Percentiles rank a stretch among this genome's conserved stretches.
Evolutionary conservation across 495 filamentous ascomycete species (phyloP).

Genomic region (Hyaloscypha variabilis): DNA sequence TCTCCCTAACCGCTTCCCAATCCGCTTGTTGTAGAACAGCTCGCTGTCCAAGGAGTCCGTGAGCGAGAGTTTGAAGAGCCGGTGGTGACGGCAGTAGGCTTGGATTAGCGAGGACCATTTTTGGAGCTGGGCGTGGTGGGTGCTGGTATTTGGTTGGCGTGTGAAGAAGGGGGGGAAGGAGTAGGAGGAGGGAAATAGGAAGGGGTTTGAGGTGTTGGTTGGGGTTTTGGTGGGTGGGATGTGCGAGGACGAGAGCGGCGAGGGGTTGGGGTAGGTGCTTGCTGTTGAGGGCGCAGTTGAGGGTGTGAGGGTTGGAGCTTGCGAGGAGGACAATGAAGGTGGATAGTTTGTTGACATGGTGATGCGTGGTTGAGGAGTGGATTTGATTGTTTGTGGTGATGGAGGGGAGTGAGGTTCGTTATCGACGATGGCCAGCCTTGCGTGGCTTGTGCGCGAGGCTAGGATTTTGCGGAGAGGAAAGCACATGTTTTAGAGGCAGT

Average conservation of each 20-base stretch:
- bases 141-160: slow-evolving; percentile 75
- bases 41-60: slow-evolving; percentile 54
- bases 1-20: slow-evolving; percentile 59
- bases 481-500: not conserved
- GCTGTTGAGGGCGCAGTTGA: slow-evolving; percentile 7
- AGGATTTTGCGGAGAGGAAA: not conserved
- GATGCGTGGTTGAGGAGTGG: not conserved
- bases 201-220: slow-evolving; percentile 7
- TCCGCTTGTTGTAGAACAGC: slow-evolving; percentile 54
- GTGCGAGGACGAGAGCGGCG: not conserved
- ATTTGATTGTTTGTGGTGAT: not conserved
- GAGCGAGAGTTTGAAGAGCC: slow-evolving; percentile 69
- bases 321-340: slow-evolving; percentile 11
- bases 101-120: slow-evolving; percentile 89
- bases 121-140: slow-evolving; percentile 72
- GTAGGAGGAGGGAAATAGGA: slow-evolving; percentile 54
- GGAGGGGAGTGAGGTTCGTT: not conserved
- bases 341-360: slow-evolving; percentile 20
- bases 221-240: not conserved
- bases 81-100: slow-evolving; percentile 78
- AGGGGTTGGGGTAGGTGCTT: not conserved
- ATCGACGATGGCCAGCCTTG: slow-evolving; percentile 9
- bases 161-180: slow-evolving; percentile 77
- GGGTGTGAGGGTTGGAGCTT: slow-evolving; percentile 7
- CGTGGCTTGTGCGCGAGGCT: slow-evolving; percentile 8